Base-by-base conservation (phyloP, 2,329 filamentous ascomycete genomes). In the Aspergillus sp. region DNA sequence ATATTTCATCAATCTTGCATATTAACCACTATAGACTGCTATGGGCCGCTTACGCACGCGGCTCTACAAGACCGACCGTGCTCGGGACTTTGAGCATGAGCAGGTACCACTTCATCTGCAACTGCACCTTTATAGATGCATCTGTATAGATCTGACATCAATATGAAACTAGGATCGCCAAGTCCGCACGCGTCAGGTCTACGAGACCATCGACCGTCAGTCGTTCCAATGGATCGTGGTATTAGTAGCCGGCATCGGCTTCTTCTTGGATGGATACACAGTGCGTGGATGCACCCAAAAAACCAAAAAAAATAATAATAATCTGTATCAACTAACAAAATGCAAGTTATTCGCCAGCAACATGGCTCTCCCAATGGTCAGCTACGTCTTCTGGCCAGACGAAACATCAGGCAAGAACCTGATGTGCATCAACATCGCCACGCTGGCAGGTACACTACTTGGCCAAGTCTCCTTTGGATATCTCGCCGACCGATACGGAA, bases 401-500 rank as follows among this genome's bases (percentile, higher is more conserved):
- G 63, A 68, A 4, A 56, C 52, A 42, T 59, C 65, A 3, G 62
- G 64, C 4, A 56, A 60, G 36, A 58, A 59, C 12, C 50, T 68
- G 4, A 68, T 67, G 3, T 63, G 63, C 30, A 69, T 77, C 56
- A 73, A 72, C 39, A 67, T 73, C 44, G 66, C 72, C 5, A 75
- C 73, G 0, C 58, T 76, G 2, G 60, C 62, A 0, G 73, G 73
- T 7, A 73, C 72, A 2, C 56, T 76, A 3, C 50, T 76, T 2
- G 74, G 74, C 1, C 72, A 75, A 55, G 55, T 76, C 5, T 40
- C 64, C 0, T 75, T 77, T 48, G 74, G 74, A 2, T 66, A 71
- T 40, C 53, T 73, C 10, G 73, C 71, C 0, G 74, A 77, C 50
- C 67, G 65, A 5, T 69, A 69, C 47, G 74, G 74, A 3, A 68